These are phyloP conservation scores for Globisporangium iwayamae DNA, from an alignment of 352 stramenopile species.

Conservation along the genomic window DNA sequence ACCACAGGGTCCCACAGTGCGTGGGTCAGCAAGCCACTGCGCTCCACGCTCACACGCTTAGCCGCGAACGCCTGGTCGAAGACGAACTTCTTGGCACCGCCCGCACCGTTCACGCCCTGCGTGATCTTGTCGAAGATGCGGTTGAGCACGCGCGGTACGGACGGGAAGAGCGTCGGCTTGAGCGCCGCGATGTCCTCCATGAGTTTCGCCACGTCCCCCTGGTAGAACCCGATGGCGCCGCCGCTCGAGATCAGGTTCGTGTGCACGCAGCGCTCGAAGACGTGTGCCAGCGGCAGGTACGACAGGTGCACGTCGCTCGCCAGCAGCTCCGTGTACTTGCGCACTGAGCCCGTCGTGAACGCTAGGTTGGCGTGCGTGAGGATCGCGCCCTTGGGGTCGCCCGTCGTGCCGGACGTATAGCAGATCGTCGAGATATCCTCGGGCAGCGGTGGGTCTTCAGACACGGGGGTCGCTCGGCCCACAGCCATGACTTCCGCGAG, in stretches of 20 bases:
- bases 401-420: constrained; percentile 74
- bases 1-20: constrained; percentile 91
- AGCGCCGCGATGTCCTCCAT: neutral
- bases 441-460: constrained; percentile 36
- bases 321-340: constrained; percentile 15
- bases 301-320: constrained; percentile 70
- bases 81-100: constrained; percentile 87
- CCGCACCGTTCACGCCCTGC: constrained; percentile 50
- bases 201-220: constrained; percentile 44
- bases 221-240: constrained; percentile 89
- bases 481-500: constrained; percentile 30
- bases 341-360: constrained; percentile 11
- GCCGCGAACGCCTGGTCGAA: constrained; percentile 81
- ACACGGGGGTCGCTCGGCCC: constrained; percentile 36
- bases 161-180: neutral
- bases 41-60: constrained; percentile 68
- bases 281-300: constrained; percentile 93
- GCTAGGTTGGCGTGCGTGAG: constrained; percentile 52
- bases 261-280: constrained; percentile 86
- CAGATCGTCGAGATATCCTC: constrained; percentile 91
- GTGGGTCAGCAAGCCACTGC: constrained; percentile 35
- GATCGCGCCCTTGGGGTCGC: constrained; percentile 63
- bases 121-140: constrained; percentile 85
- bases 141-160: neutral
- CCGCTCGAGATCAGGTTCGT: constrained; percentile 60